Evolutionary conservation across 371 early-diverging fungal species (phyloP), one percentile per base, ranked within the genome.

Genomic region (Apophysomyces ossiformis): DNA sequence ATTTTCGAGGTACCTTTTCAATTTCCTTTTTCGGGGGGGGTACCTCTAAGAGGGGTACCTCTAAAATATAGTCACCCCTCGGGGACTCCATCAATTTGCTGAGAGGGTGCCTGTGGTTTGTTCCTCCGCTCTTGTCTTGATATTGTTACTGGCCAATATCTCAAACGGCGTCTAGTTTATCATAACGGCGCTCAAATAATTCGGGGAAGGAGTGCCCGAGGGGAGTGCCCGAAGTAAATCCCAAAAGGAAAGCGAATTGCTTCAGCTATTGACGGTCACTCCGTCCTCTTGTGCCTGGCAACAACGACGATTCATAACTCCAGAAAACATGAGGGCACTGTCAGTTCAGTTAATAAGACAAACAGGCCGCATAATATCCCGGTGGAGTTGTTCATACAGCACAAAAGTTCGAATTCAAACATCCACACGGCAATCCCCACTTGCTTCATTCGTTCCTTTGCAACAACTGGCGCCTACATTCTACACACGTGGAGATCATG

Each of bases 401-500:
- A 21, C 54, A 7, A n/a, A 50, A 18, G 21, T 11, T n/a, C 21
- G 21, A 7, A 21, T 8, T 9, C n/a, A 50, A 50, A 50, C 54
- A 9, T 50, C 21, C 0, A 5, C n/a, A 21, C 54, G 5, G 21
- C 32, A 26, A 26, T 50, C 54, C n/a, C 8, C 54, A 50, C 54
- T 50, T 11, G 21, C 16, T 50, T 50, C 54, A 4, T 68, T 71
- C 41, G 3, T 46, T 36, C 66, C 64, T 44, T 35, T 71, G 16
- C 65, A 68, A 44, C 57, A 65, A 13, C 2, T 54, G 26, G 71
- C 65, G 11, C 74, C 78, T 15, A 61, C 64, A 4, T 79, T 85
- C 63, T 70, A 68, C 9, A 65, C 77, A 16, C 73, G 72, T 37
- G 85, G 83, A 35, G 58, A 72, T 11, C 60, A 66, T 39, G 70